phyloP scores from a whole-genome alignment of 495 filamentous ascomycete genomes.

The Achaetomiella virescens region DNA sequence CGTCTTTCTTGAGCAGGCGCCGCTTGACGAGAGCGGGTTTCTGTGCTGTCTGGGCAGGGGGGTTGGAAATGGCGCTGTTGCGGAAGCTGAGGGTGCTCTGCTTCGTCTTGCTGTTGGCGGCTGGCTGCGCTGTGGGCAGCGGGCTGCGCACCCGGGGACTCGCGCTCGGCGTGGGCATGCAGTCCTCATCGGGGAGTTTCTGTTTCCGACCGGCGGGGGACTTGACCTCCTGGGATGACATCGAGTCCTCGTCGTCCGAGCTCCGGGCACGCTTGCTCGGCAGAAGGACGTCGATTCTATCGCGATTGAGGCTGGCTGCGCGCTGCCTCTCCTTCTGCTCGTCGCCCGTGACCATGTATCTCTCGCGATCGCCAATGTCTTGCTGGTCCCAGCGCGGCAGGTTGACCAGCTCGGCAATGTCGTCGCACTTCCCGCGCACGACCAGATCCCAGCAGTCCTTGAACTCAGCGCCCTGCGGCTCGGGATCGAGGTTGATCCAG shows the following conservation, averaged over 20 bases:
- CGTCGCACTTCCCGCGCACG: slow-evolving; percentile 79
- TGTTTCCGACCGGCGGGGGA: slow-evolving; percentile 15
- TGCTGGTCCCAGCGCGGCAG: slow-evolving; percentile 73
- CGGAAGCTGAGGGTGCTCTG: slow-evolving; percentile 36
- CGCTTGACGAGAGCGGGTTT: slow-evolving; percentile 26
- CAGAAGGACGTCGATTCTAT: slow-evolving; percentile 35
- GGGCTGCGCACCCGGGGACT: slow-evolving; percentile 49
- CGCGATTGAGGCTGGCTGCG: slow-evolving; percentile 27
- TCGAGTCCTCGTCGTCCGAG: slow-evolving; percentile 16
- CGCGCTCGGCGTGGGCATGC: slow-evolving; percentile 60
- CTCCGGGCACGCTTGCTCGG: slow-evolving; percentile 28
- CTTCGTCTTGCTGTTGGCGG: slow-evolving; percentile 24
- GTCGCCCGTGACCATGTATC: slow-evolving; percentile 35
- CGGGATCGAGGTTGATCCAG: slow-evolving; percentile 87
- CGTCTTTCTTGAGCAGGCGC: slow-evolving; percentile 34
- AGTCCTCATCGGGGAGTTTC: slow-evolving; percentile 24
- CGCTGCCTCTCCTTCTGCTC: slow-evolving; percentile 33
- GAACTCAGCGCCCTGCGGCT: slow-evolving; percentile 75
- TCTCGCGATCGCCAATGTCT: slow-evolving; percentile 30
- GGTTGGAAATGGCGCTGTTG: slow-evolving; percentile 8
- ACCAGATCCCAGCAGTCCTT: slow-evolving; percentile 90
- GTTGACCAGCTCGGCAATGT: slow-evolving; percentile 68
- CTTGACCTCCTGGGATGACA: slow-evolving; percentile 15
- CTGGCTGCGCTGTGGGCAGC: slow-evolving; percentile 33
- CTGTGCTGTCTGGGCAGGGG: slow-evolving; percentile 10